Evolutionary conservation across 495 filamentous ascomycete genomes (phyloP).

Genomic region (Xylaria flabelliformis): DNA sequence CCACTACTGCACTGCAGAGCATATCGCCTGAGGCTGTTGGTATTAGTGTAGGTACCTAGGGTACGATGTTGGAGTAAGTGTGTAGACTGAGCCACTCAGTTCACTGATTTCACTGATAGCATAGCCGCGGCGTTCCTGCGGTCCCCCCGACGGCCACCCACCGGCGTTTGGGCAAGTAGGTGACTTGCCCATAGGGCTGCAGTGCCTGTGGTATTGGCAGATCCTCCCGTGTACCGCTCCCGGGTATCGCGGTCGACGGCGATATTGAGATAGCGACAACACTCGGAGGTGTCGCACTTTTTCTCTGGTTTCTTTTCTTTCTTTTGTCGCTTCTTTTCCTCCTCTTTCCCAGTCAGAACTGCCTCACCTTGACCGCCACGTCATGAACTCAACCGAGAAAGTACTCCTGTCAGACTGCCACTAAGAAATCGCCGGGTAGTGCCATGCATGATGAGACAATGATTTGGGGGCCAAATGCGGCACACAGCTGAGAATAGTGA

Average conservation of each 20-base stretch:
- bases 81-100: not conserved
- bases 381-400: not conserved
- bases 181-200: conserved; percentile 21
- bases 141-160: not conserved
- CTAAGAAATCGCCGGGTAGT: conserved; percentile 7
- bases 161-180: conserved; percentile 7
- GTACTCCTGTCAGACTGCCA: not conserved
- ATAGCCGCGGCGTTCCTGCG: not conserved
- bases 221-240: not conserved
- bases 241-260: not conserved
- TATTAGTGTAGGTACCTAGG: not conserved
- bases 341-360: not conserved
- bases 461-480: conserved; percentile 12
- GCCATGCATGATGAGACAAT: conserved; percentile 5
- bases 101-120: not conserved
- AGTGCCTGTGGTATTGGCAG: not conserved
- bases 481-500: not conserved
- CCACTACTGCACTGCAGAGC: conserved; percentile 20
- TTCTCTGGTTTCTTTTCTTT: not conserved
- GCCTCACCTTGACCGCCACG: conserved; percentile 4
- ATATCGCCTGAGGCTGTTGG: conserved; percentile 7
- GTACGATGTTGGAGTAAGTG: not conserved
- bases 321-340: not conserved
- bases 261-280: not conserved
- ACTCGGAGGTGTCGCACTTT: not conserved